These are phyloP conservation scores for Phytophthora ramorum DNA, from an alignment of 352 stramenopile species.

Conservation along the genomic window DNA sequence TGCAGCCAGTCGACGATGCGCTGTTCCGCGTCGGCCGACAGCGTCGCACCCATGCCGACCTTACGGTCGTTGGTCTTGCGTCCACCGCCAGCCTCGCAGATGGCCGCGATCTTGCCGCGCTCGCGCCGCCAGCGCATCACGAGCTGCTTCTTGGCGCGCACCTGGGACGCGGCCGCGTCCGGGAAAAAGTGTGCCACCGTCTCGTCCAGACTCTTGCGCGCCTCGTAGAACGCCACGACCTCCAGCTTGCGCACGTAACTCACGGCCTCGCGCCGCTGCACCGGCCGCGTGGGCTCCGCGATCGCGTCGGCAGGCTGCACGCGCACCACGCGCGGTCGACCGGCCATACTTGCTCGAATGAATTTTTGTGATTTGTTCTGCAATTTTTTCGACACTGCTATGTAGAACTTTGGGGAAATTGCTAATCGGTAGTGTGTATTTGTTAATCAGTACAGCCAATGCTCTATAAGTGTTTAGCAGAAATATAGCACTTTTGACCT, in stretches of 20 bases:
- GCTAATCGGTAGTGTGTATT: no score
- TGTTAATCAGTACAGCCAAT: no score
- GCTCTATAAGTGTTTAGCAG: no score
- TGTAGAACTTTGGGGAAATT: no score
- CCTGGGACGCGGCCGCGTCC: conserved; percentile 3
- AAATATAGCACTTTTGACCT: no score
- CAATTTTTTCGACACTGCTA: no score
- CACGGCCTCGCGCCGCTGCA: conserved; percentile 17
- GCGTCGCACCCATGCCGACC: conserved; percentile 30
- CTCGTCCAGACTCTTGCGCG: conserved; percentile 21
- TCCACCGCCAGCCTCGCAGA: conserved; percentile 26
- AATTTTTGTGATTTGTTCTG: no score
- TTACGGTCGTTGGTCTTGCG: conserved; percentile 32
- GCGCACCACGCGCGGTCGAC: conserved; percentile 23
- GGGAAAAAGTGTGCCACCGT: conserved; percentile 31
- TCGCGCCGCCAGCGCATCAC: conserved; percentile 31
- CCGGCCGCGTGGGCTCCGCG: not conserved
- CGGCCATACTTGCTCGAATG: conserved; percentile 3
- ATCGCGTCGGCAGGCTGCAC: not conserved
- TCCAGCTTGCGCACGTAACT: conserved; percentile 34
- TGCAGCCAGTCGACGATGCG: conserved; percentile 29
- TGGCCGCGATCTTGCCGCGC: conserved; percentile 29
- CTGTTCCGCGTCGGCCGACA: conserved; percentile 22
- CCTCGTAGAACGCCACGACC: conserved; percentile 24
- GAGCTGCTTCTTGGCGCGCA: conserved; percentile 31